These are phyloP conservation scores for Russula sp. DNA, from an alignment of 768 basidiomycete species.

Conservation along the genomic window DNA sequence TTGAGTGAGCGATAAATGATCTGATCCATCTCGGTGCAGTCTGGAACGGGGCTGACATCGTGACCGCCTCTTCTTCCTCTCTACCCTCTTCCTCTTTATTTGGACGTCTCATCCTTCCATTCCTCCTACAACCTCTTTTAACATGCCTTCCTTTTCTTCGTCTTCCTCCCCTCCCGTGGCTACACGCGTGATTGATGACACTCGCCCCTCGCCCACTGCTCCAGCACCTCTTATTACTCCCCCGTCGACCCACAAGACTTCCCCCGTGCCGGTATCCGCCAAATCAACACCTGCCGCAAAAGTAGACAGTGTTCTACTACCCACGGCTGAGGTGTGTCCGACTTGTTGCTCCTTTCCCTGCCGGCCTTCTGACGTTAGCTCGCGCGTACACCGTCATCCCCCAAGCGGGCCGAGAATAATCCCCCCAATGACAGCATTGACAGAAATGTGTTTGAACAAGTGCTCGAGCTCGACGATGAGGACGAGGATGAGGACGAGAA, in stretches of 20 bases:
- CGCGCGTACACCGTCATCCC: neutral
- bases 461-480: conserved; percentile 90
- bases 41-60: neutral
- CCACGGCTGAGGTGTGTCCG: neutral
- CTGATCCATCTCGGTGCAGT: too few species aligned
- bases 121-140: neutral
- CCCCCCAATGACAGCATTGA: conserved; percentile 46
- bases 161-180: conserved; percentile 1
- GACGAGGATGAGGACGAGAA: conserved; percentile 70
- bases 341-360: neutral
- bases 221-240: neutral
- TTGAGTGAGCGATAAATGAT: too few species aligned
- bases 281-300: neutral
- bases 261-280: neutral
- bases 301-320: neutral
- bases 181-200: neutral
- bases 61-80: neutral
- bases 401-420: neutral
- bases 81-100: neutral
- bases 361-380: neutral
- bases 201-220: neutral
- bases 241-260: neutral
- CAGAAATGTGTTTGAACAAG: conserved; percentile 74
- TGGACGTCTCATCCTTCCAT: neutral
- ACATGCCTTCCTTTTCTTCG: conserved; percentile 9